Evolutionary conservation across 2,329 filamentous ascomycete species (phyloP).

Genomic region (Ceratocystis destructans): DNA sequence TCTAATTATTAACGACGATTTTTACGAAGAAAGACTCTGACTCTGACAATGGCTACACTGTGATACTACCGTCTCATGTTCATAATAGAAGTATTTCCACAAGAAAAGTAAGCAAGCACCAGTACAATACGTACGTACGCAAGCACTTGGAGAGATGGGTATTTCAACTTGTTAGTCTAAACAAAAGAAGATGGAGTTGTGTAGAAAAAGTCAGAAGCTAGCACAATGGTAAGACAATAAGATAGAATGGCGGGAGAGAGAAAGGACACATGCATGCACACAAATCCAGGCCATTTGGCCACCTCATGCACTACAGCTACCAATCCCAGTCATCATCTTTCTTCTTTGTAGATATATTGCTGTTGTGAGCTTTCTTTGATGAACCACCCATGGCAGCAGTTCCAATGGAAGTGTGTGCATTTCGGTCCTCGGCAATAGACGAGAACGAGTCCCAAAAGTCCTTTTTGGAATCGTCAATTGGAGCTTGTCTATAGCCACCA

Average conservation of each 20-base stretch:
- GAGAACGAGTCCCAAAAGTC: conserved; percentile 92
- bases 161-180: conserved; percentile 1
- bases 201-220: neutral
- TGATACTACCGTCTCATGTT: neutral
- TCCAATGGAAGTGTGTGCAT: conserved; percentile 31
- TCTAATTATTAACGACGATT: conserved; percentile 19
- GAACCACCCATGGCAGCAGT: conserved; percentile 39
- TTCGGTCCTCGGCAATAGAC: conserved; percentile 45
- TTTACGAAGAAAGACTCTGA: conserved; percentile 17
- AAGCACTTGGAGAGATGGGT: neutral
- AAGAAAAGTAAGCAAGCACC: neutral
- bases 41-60: neutral
- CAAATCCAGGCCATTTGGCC: too few relatives aligned
- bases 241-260: neutral
- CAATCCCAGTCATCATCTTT: conserved; percentile 52
- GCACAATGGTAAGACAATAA: neutral
- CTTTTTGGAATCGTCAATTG: conserved; percentile 51
- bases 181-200: neutral
- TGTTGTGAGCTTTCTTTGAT: conserved; percentile 8
- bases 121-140: neutral
- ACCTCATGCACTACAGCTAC: conserved; percentile 30
- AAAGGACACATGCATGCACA: neutral
- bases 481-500: conserved; percentile 27
- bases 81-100: neutral
- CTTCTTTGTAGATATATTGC: conserved; percentile 28